Evolutionary conservation across 768 basidiomycete species (phyloP), one percentile per base, ranked within the genome.

Genomic region (Russula sp.): DNA sequence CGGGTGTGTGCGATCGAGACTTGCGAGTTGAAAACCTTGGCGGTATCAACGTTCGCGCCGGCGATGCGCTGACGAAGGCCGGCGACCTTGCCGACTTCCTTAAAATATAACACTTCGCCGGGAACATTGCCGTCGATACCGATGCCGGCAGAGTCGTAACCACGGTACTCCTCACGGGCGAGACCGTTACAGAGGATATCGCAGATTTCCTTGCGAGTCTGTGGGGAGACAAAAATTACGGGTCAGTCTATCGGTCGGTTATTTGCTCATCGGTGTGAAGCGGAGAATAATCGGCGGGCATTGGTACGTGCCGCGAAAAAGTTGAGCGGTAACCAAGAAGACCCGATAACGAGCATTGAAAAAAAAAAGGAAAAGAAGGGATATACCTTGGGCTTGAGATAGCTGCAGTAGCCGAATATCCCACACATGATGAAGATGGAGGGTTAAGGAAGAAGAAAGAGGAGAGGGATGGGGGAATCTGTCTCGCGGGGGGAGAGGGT

Each of bases 1-100:
- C 97, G 92, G 14, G 97, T 99, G 79, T 99, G 97, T 14, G 96
- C 96, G 77, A 99, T 98, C 44, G 93, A 94, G 51, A 95, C 93
- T 78, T 98, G 94, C 48, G 88, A 86, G 57, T 92, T 73, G 76
- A 84, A 88, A 42, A 83, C 81, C 80, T 92, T 94, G 72, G 81
- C 77, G 64, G 89, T 86, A 74, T 96, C 83, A 70, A 93, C 71
- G 67, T 72, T 75, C 32, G 91, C 85, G 62, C 79, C 78, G 46
- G 87, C 84, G 72, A 97, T 94, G 77, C 88, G 85, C 80, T 96
- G 90, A 75, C 93, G 89, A 58, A 99, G 83, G 30, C 89, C 87
- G 51, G 89, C 89, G 59, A 99, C 97, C 76, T 99, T 99, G 75
- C 97, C 97, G 57, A 98, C 97, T 76, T 96, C 89, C 80, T 97